These are phyloP conservation scores for Boletellus ananiceps DNA, from an alignment of 768 basidiomycete genomes.

Conservation along the genomic window DNA sequence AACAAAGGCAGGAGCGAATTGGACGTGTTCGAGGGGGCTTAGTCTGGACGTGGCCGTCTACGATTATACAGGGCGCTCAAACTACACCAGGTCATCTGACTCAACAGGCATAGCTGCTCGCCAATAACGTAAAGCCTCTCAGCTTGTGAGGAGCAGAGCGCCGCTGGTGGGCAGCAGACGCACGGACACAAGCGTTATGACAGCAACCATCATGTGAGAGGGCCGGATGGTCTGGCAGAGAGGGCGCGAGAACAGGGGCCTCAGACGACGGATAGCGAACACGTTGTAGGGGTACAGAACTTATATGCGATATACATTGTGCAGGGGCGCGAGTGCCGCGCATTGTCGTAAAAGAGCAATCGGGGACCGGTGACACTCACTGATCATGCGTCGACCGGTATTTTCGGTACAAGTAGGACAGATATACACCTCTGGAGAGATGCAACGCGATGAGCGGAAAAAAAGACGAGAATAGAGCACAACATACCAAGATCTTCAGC, in stretches of 20 bases:
- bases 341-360: constrained; percentile 28
- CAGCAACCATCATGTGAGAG: constrained; percentile 27
- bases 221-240: constrained; percentile 32
- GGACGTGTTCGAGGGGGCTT: constrained; percentile 9
- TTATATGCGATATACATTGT: constrained; percentile 36
- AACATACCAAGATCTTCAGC: constrained; percentile 78
- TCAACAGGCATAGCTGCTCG: constrained; percentile 34
- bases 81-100: constrained; percentile 34
- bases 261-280: constrained; percentile 34
- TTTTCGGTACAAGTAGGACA: constrained; percentile 52
- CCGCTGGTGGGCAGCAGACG: constrained; percentile 20
- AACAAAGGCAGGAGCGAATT: constrained; percentile 3
- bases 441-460: constrained; percentile 11
- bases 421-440: constrained; percentile 51
- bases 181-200: constrained; percentile 32
- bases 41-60: constrained; percentile 23
- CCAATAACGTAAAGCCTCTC: constrained; percentile 33
- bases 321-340: constrained; percentile 22
- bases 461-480: neutral
- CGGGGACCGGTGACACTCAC: constrained; percentile 59
- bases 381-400: constrained; percentile 62
- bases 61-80: constrained; percentile 25
- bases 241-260: constrained; percentile 27
- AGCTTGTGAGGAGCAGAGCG: constrained; percentile 30
- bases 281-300: constrained; percentile 34